Conservation (phyloP, 2,329 filamentous ascomycete genomes). For the Lasiodiplodia sp. region DNA sequence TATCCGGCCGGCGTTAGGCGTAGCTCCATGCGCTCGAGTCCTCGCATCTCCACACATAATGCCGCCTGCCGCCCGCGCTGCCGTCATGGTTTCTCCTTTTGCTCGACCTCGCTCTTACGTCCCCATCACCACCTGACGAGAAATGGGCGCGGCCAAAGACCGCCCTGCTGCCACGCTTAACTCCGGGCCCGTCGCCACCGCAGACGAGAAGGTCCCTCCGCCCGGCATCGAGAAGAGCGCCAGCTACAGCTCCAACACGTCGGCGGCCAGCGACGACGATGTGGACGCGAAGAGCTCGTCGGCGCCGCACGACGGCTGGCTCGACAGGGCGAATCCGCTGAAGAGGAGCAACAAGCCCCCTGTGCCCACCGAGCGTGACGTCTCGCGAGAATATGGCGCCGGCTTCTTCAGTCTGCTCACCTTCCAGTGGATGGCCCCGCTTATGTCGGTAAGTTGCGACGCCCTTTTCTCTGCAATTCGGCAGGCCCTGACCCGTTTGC, state of each 20-base stretch:
- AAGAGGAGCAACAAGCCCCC: conserved; percentile 61
- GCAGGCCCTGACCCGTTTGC: not conserved
- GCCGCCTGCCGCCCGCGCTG: conserved; percentile 10
- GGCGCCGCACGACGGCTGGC: conserved; percentile 55
- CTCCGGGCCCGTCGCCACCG: conserved; percentile 50
- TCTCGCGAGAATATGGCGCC: conserved; percentile 75
- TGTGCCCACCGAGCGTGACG: conserved; percentile 59
- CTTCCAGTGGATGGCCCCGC: conserved; percentile 88
- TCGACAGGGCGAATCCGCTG: conserved; percentile 60
- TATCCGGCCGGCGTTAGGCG: conserved; percentile 22
- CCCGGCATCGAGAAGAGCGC: conserved; percentile 33
- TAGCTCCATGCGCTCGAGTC: conserved; percentile 19
- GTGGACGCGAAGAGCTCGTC: conserved; percentile 33
- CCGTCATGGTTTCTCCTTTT: conserved; percentile 5
- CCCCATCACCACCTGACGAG: not conserved
- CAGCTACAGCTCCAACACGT: conserved; percentile 37
- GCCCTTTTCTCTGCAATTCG: not conserved
- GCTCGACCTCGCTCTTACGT: not conserved
- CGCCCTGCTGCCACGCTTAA: conserved; percentile 46
- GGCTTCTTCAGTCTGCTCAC: conserved; percentile 76
- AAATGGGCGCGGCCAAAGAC: conserved; percentile 46
- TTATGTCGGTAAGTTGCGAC: conserved; percentile 67
- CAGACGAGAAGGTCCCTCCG: conserved; percentile 35
- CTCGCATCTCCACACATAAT: conserved; percentile 16
- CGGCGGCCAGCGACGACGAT: conserved; percentile 40